Conservation (phyloP, 2,329 filamentous ascomycete species). For the Taxawa tesnikishii region DNA sequence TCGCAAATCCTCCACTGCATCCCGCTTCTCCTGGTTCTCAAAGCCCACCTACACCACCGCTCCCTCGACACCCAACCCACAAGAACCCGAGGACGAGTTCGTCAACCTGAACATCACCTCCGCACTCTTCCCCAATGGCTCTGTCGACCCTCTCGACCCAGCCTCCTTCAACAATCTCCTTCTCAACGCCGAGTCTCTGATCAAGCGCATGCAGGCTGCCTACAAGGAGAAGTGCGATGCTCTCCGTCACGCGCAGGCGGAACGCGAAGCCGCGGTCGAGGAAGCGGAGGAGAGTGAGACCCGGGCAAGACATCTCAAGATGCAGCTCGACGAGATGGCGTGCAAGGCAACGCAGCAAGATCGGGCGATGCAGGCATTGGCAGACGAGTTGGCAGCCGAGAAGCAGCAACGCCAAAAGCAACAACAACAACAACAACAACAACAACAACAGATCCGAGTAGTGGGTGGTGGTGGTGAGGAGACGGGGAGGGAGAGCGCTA, state of each 20-base stretch:
- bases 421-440: slow-evolving; percentile 22
- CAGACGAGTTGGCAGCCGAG: slow-evolving; percentile 34
- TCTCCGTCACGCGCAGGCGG: slow-evolving; percentile 38
- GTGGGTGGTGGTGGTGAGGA: slow-evolving; percentile 14
- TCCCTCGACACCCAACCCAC: slow-evolving; percentile 5
- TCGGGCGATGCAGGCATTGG: slow-evolving; percentile 40
- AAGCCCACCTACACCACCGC: slow-evolving; percentile 10
- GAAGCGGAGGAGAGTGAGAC: slow-evolving; percentile 50
- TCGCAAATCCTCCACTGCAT: slow-evolving; percentile 4
- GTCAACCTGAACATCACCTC: slow-evolving; percentile 41
- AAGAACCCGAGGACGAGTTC: slow-evolving; percentile 33
- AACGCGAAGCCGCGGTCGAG: slow-evolving; percentile 46
- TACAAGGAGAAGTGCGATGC: slow-evolving; percentile 40
- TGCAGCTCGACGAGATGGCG: slow-evolving; percentile 49
- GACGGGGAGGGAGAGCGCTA: slow-evolving; percentile 23
- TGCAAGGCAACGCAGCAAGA: slow-evolving; percentile 43
- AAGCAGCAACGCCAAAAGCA: slow-evolving; percentile 25
- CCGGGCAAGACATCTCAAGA: slow-evolving; percentile 44
- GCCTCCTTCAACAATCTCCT: slow-evolving; percentile 45
- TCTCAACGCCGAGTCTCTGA: slow-evolving; percentile 41
- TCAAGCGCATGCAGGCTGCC: slow-evolving; percentile 42
- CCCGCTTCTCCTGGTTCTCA: slow-evolving; percentile 18
- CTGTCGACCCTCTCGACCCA: slow-evolving; percentile 35
- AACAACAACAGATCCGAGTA: no score
- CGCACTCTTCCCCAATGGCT: slow-evolving; percentile 41